Evolutionary conservation across 2,329 filamentous ascomycete genomes (phyloP).

Genomic region (Calonectria fujianensis): DNA sequence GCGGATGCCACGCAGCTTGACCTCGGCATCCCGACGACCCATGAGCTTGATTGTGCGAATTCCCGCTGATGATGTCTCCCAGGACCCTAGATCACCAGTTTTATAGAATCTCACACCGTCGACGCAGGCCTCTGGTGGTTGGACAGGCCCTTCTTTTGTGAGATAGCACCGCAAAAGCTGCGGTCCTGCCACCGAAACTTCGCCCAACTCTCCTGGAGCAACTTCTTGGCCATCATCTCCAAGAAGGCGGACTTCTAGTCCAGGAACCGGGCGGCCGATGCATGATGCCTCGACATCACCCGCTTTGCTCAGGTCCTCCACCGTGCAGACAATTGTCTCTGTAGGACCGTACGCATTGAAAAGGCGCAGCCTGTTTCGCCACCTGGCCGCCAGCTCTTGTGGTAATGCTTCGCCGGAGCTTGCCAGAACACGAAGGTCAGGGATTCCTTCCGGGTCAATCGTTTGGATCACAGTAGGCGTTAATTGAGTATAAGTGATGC

Average conservation of each 20-base stretch:
- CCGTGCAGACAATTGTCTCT: conserved; percentile 6
- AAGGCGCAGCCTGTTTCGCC: not conserved
- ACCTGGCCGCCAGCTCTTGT: not conserved
- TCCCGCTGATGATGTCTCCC: not conserved
- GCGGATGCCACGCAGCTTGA: not conserved
- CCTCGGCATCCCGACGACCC: not conserved
- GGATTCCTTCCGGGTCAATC: not conserved
- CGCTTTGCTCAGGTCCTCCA: not conserved
- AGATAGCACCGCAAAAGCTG: not conserved
- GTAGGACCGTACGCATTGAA: conserved; percentile 7
- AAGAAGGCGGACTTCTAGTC: not conserved
- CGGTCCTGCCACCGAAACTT: not conserved
- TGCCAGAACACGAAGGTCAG: not conserved
- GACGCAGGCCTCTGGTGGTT: not conserved
- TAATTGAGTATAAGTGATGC: not conserved
- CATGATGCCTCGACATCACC: not conserved
- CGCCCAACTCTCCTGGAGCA: not conserved
- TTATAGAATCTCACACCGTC: not conserved
- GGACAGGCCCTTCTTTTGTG: not conserved
- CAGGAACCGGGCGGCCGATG: not conserved
- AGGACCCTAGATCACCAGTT: not conserved
- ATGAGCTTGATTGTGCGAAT: not conserved
- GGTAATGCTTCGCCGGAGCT: not conserved
- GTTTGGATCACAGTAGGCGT: not conserved
- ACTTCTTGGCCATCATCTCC: not conserved